These are phyloP conservation scores for Colletotrichum ledebouriae DNA, from an alignment of 2,329 filamentous ascomycete species.

Conservation along the genomic window DNA sequence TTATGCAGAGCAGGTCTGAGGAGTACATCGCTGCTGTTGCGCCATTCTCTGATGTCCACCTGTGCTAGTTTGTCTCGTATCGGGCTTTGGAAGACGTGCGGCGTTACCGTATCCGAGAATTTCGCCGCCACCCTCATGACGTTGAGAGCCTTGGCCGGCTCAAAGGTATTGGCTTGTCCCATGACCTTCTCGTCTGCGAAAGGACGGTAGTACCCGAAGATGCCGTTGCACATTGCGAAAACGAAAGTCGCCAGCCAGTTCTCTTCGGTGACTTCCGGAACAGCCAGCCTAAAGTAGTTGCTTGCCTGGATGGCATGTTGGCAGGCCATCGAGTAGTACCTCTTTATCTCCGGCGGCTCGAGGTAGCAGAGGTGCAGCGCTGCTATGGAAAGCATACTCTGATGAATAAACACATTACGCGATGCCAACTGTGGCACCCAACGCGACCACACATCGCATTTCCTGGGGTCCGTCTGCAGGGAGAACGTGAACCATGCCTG, in stretches of 20 bases:
- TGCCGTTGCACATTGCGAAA: slow-evolving; percentile 42
- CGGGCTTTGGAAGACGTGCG: slow-evolving; percentile 35
- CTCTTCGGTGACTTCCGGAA: slow-evolving; percentile 39
- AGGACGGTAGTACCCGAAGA: slow-evolving; percentile 42
- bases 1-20: slow-evolving; percentile 26
- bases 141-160: slow-evolving; percentile 30
- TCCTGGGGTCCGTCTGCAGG: slow-evolving; percentile 32
- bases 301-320: slow-evolving; percentile 42
- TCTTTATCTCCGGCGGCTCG: slow-evolving; percentile 37
- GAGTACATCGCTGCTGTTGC: slow-evolving; percentile 14
- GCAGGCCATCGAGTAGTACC: slow-evolving; percentile 43
- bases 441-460: slow-evolving; percentile 42
- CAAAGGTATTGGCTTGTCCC: slow-evolving; percentile 30
- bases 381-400: slow-evolving; percentile 42
- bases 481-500: slow-evolving; percentile 43
- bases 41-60: slow-evolving; percentile 36
- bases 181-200: slow-evolving; percentile 41
- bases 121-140: slow-evolving; percentile 40
- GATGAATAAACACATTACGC: slow-evolving; percentile 39
- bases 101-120: slow-evolving; percentile 38
- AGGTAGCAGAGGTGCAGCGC: slow-evolving; percentile 42
- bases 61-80: slow-evolving; percentile 39
- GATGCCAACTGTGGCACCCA: slow-evolving; percentile 42
- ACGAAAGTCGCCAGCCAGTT: slow-evolving; percentile 41
- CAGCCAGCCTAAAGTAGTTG: slow-evolving; percentile 41